Percentiles rank a stretch among this genome's conserved stretches.
Conservation (phyloP, 1,139 yeast genomes). For the Lodderomyces theae region DNA sequence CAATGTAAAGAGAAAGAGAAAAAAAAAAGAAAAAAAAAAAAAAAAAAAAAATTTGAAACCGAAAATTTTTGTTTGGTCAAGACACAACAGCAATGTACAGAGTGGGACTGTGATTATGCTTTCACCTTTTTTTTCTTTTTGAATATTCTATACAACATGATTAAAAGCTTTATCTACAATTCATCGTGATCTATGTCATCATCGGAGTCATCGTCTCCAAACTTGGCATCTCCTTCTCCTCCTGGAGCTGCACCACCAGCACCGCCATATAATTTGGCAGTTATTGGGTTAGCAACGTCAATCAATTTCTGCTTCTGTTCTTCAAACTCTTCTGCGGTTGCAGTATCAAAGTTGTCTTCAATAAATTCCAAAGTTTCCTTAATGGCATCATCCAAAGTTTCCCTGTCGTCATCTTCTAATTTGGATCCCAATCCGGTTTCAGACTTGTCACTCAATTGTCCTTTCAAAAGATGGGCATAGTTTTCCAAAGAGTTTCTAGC, state of each 20-base stretch:
- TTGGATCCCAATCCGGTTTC: slow-evolving; percentile 69
- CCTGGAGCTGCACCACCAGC: slow-evolving; percentile 38
- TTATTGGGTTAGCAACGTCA: slow-evolving; percentile 86
- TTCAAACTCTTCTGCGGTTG: slow-evolving; percentile 88
- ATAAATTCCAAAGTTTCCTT: slow-evolving; percentile 87
- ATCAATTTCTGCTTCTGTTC: slow-evolving; percentile 89
- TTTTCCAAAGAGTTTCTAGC: slow-evolving; percentile 51
- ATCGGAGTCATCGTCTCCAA: slow-evolving; percentile 57
- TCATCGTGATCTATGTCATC: slow-evolving; percentile 64
- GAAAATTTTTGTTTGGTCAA: slow-evolving; percentile 1
- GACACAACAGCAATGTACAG: too few species aligned
- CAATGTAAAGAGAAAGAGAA: not conserved
- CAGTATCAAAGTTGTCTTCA: slow-evolving; percentile 82
- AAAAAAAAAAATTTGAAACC: not conserved
- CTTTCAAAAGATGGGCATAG: slow-evolving; percentile 44
- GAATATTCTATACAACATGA: not conserved
- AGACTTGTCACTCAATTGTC: slow-evolving; percentile 61
- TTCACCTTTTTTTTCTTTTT: not conserved
- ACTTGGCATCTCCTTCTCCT: slow-evolving; percentile 26
- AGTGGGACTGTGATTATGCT: too few species aligned
- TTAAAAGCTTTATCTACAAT: slow-evolving; percentile 26
- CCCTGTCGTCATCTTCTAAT: slow-evolving; percentile 89
- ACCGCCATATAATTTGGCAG: slow-evolving; percentile 82
- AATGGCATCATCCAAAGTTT: slow-evolving; percentile 82
- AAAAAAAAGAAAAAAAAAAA: not conserved